phyloP scores from a whole-genome alignment of 257 asterid species.

The Craterostigma plantagineum region DNA sequence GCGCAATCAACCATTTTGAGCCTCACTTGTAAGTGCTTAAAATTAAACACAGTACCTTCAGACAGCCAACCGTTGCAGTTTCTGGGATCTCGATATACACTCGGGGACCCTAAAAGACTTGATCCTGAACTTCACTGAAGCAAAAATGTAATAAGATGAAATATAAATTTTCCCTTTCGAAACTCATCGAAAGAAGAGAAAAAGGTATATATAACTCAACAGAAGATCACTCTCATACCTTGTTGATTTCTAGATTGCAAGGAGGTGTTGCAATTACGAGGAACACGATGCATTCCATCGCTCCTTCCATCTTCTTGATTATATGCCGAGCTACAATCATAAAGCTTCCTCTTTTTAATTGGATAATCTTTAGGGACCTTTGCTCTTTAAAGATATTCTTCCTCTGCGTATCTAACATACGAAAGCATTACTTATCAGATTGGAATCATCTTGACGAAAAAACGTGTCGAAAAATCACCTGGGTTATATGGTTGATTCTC shows the following conservation, averaged over 20 bases:
- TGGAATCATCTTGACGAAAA: no score
- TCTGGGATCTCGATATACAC: slow-evolving; percentile 73
- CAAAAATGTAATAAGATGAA: slow-evolving; percentile 4
- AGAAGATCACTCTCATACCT: slow-evolving; percentile 25
- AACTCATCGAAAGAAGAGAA: neutral
- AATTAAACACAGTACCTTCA: slow-evolving; percentile 39
- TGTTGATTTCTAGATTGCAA: slow-evolving; percentile 38
- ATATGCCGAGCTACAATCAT: slow-evolving; percentile 27
- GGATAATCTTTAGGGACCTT: slow-evolving; percentile 81
- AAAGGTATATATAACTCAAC: neutral
- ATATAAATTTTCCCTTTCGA: neutral
- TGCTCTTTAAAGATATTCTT: slow-evolving; percentile 35
- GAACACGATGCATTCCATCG: slow-evolving; percentile 21
- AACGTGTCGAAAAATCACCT: slow-evolving; percentile 30
- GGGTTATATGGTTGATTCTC: slow-evolving; percentile 22
- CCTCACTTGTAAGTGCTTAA: neutral
- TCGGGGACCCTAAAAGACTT: slow-evolving; percentile 91
- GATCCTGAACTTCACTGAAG: slow-evolving; percentile 79
- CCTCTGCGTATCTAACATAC: slow-evolving; percentile 28
- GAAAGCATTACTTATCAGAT: neutral
- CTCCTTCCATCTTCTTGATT: slow-evolving; percentile 36
- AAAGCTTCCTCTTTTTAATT: slow-evolving; percentile 75
- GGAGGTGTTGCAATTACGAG: slow-evolving; percentile 32
- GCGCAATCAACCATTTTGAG: no score
- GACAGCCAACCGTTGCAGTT: slow-evolving; percentile 82